A percentile compares a stretch with the other conserved stretches of the same genome.
These are phyloP conservation scores for Talaromyces sp. DNA, from an alignment of 2,329 filamentous ascomycete genomes.

Conservation along the genomic window DNA sequence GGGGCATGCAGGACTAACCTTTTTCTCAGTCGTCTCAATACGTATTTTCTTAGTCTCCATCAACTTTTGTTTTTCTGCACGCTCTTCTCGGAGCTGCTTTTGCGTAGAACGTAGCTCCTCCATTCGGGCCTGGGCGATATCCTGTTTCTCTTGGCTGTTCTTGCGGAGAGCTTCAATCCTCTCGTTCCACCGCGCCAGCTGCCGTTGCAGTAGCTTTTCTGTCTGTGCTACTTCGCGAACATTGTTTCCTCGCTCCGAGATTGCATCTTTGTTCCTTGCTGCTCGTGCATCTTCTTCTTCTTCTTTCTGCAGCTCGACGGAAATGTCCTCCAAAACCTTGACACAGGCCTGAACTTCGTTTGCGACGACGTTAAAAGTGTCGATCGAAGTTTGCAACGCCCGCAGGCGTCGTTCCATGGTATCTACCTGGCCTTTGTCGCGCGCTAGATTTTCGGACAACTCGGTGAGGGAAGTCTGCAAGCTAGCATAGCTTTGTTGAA, in stretches of 20 bases:
- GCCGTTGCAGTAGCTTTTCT: conserved; percentile 75
- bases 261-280: conserved; percentile 74
- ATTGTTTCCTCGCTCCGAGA: conserved; percentile 82
- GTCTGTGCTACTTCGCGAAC: conserved; percentile 87
- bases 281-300: conserved; percentile 83
- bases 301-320: conserved; percentile 78
- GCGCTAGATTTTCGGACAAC: conserved; percentile 69
- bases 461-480: conserved; percentile 79
- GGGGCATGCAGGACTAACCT: conserved; percentile 54
- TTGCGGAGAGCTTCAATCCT: conserved; percentile 78
- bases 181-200: conserved; percentile 79
- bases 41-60: conserved; percentile 88
- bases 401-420: conserved; percentile 79
- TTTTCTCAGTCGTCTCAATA: conserved; percentile 98
- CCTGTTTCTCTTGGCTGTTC: conserved; percentile 74
- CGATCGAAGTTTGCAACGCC: conserved; percentile 83
- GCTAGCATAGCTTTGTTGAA: conserved; percentile 77
- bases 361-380: conserved; percentile 79
- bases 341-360: conserved; percentile 84
- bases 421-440: conserved; percentile 81
- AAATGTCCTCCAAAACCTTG: conserved; percentile 82
- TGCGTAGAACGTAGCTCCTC: conserved; percentile 79
- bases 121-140: conserved; percentile 80
- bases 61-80: conserved; percentile 79
- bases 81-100: conserved; percentile 74